These are phyloP conservation scores for Steccherinum ochraceum DNA, from an alignment of 768 basidiomycete species.

Conservation along the genomic window DNA sequence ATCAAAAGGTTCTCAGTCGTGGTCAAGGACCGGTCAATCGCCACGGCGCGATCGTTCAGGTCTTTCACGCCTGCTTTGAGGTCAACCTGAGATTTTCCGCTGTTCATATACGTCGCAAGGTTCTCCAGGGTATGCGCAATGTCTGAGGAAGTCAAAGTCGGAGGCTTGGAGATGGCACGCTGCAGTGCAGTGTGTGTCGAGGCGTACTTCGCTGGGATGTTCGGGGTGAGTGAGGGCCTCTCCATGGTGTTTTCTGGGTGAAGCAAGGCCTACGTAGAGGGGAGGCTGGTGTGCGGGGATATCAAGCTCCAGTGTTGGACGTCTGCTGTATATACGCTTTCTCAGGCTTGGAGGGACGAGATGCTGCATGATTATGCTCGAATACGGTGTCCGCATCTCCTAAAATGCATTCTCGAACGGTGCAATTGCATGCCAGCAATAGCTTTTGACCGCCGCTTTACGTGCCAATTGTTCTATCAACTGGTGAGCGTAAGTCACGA, in stretches of 20 bases:
- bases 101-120: background rate
- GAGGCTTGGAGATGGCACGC: background rate
- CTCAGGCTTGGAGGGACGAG: too few species aligned
- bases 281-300: too few species aligned
- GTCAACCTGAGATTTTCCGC: background rate
- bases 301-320: too few species aligned
- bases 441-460: too few species aligned
- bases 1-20: background rate
- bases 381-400: too few species aligned
- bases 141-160: background rate
- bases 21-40: background rate
- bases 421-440: too few species aligned
- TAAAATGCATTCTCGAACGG: too few species aligned
- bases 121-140: background rate
- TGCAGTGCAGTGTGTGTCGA: background rate
- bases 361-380: too few species aligned
- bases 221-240: background rate
- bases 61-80: background rate
- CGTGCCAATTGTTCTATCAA: too few species aligned
- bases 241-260: background rate
- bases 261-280: background rate
- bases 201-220: background rate
- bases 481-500: too few species aligned
- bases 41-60: background rate
- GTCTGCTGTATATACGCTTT: background rate